Conservation (phyloP, 2,329 filamentous ascomycete genomes). For the Trichophyton mentagrophytes region DNA sequence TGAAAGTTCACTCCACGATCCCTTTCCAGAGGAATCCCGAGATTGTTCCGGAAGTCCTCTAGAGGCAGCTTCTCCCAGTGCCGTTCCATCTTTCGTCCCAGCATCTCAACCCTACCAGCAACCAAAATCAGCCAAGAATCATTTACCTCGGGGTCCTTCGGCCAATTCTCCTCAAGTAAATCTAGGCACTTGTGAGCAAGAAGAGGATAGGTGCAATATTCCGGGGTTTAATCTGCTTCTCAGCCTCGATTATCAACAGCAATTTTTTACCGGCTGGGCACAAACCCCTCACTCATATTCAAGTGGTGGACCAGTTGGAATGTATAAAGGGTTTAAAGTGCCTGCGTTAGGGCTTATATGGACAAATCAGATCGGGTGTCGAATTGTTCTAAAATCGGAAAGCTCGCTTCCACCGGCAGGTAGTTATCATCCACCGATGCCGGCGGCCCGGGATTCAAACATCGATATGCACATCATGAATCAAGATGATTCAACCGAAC, state of each 20-base stretch:
- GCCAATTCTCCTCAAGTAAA: neutral
- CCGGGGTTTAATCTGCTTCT: slow-evolving; percentile 42
- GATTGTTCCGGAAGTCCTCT: neutral
- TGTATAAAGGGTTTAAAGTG: slow-evolving; percentile 46
- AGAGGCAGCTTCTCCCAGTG: neutral
- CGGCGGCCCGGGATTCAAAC: neutral
- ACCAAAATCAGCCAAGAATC: neutral
- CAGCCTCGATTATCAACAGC: slow-evolving; percentile 74
- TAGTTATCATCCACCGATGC: neutral
- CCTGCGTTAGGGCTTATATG: slow-evolving; percentile 79
- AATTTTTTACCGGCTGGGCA: slow-evolving; percentile 93
- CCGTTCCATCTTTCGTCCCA: neutral
- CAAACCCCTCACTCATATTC: slow-evolving; percentile 36
- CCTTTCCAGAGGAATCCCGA: slow-evolving; percentile 6
- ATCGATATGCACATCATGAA: neutral
- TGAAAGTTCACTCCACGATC: slow-evolving; percentile 19
- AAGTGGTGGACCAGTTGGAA: neutral
- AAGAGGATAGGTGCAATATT: slow-evolving; percentile 19
- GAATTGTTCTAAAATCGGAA: slow-evolving; percentile 58
- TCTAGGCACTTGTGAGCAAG: neutral
- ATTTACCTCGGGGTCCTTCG: neutral
- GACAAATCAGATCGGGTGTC: slow-evolving; percentile 75
- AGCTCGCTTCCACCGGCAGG: neutral
- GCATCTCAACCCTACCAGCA: neutral
- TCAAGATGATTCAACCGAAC: neutral